phyloP scores from a whole-genome alignment of 768 basidiomycete genomes.

The Sporobolomyces phaffii region DNA sequence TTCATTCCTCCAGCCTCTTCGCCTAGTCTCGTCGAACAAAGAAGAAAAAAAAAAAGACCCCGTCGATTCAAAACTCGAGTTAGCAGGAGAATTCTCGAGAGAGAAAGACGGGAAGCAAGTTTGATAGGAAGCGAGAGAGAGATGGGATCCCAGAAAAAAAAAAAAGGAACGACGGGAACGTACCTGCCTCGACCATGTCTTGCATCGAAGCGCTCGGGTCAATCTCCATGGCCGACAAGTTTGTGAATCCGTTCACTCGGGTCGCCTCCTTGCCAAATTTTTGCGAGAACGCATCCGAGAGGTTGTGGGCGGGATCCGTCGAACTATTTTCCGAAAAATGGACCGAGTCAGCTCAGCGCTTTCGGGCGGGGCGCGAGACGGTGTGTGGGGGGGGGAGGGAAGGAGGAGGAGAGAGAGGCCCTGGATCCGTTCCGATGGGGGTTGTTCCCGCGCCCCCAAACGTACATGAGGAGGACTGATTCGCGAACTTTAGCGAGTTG shows the following conservation, averaged over 20 bases:
- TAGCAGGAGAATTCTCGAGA: too few relatives aligned
- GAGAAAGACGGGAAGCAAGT: too few relatives aligned
- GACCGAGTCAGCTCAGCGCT: too few relatives aligned
- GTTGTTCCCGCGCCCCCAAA: background rate
- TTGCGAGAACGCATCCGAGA: slow-evolving; percentile 96
- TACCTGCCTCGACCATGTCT: slow-evolving; percentile 98
- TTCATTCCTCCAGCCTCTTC: slow-evolving; percentile 69
- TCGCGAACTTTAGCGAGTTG: slow-evolving; percentile 83
- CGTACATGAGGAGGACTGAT: slow-evolving; percentile 91
- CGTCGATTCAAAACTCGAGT: too few relatives aligned
- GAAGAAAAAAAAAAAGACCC: too few relatives aligned
- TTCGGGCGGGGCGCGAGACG: too few relatives aligned
- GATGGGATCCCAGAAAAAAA: too few relatives aligned
- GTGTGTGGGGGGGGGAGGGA: too few relatives aligned
- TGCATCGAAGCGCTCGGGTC: slow-evolving; percentile 96
- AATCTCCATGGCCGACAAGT: slow-evolving; percentile 98
- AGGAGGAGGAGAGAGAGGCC: too few relatives aligned
- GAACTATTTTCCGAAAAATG: slow-evolving; percentile 51
- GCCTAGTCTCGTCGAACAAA: background rate
- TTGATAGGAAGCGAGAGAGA: too few relatives aligned
- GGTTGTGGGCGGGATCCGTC: slow-evolving; percentile 98
- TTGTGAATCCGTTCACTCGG: slow-evolving; percentile 89
- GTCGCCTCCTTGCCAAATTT: slow-evolving; percentile 99
- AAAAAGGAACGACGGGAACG: too few relatives aligned
- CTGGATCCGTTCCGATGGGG: too few relatives aligned